phyloP scores from a whole-genome alignment of 2,329 filamentous ascomycete species.

The Leptographium galeiforme region DNA sequence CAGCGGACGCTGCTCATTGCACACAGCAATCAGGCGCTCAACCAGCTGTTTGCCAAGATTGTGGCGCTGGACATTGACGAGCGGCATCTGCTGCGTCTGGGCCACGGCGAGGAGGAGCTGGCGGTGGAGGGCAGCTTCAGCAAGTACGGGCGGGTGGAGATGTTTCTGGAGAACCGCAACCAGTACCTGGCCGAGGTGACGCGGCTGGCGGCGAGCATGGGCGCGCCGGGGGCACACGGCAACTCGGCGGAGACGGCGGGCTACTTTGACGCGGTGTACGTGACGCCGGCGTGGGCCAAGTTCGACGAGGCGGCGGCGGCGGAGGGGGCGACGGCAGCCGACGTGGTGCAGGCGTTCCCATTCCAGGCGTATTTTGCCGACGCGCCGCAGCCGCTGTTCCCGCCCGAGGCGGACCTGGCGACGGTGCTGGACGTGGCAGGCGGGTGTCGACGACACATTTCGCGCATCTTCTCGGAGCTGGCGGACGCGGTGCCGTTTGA shows the following conservation, averaged over 20 bases:
- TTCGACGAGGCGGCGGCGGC: slow-evolving; percentile 56
- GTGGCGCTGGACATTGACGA: slow-evolving; percentile 92
- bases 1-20: slow-evolving; percentile 87
- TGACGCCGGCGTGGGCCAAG: slow-evolving; percentile 76
- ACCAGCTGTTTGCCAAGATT: slow-evolving; percentile 96
- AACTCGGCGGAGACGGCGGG: slow-evolving; percentile 93
- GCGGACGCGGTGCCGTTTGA: slow-evolving; percentile 93
- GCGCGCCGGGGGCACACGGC: slow-evolving; percentile 84
- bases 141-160: slow-evolving; percentile 90
- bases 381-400: slow-evolving; percentile 76
- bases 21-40: slow-evolving; percentile 94
- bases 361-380: slow-evolving; percentile 81
- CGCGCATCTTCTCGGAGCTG: slow-evolving; percentile 81
- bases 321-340: slow-evolving; percentile 40
- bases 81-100: slow-evolving; percentile 79
- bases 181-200: slow-evolving; percentile 71
- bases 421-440: slow-evolving; percentile 60
- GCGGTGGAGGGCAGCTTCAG: slow-evolving; percentile 78
- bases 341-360: slow-evolving; percentile 65
- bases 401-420: slow-evolving; percentile 49
- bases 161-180: slow-evolving; percentile 79
- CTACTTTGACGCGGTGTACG: slow-evolving; percentile 89
- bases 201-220: slow-evolving; percentile 71
- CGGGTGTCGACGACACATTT: slow-evolving; percentile 80
- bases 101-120: slow-evolving; percentile 90